Base-by-base conservation (phyloP, 495 filamentous ascomycete species). In the Thermothielavioides terrestris region DNA sequence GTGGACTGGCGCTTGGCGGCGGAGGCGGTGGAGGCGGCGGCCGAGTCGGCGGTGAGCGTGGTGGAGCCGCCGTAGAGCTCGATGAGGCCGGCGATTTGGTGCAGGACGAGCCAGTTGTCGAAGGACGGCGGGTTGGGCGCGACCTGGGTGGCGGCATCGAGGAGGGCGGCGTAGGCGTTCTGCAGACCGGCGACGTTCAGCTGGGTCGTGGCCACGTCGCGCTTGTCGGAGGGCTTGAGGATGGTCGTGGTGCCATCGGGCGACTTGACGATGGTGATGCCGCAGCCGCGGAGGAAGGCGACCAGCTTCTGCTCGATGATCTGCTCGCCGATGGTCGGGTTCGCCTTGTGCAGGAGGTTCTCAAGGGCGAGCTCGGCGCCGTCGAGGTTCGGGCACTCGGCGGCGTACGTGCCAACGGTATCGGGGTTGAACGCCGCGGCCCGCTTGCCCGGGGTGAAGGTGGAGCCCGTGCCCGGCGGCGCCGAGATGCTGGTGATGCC, bases 251-350 rank as follows among this genome's bases (percentile, higher is more conserved):
- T 66, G 44, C 65, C 66, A 26, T 65, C 63, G 42, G 67, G 65
- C 0, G 59, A 59, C 49, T 62, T 52, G 30, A 67, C 32, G 54
- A 70, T 69, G 38, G 43, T 57, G 52, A 68, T 62, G 49, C 68
- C 68, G 55, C 68, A 70, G 37, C 60, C 65, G 28, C 47, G 32
- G 46, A 68, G 66, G 42, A 69, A 62, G 56, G 63, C 59, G 38
- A 55, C 55, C n/a, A 62, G 48, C 47, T 55, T 25, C 42, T 55
- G 12, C 45, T 65, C 62, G 27, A 57, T 55, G 47, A 53, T 42
- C 25, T 54, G 47, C 49, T 67, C 61, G 26, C 62, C 38, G 17
- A 52, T 52, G 9, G 58, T 39, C 26, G 46, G 60, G 43, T 60
- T 52, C 30, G 53, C 45, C 27, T 60, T 61, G 42, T 56, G 50